Evolutionary conservation across 306 rosid genomes (phyloP), one percentile per base, ranked within the genome.

Genomic region (Sphenostylis stenocarpa): DNA sequence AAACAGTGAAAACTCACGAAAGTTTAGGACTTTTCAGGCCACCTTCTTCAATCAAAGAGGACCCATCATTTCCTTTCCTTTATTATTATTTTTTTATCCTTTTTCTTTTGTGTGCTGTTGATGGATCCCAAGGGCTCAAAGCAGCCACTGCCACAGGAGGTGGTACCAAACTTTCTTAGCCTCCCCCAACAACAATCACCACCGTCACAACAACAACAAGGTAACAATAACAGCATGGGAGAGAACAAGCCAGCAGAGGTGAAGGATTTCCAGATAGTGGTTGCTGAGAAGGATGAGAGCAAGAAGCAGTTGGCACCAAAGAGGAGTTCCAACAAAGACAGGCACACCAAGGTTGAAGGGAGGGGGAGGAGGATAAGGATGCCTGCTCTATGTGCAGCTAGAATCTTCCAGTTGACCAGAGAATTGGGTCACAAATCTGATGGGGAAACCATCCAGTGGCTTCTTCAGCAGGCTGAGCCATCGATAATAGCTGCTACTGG

Each of bases 401-500:
- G 98, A 73, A 90, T 95, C 58, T 95, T 95, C 64, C 98, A 95
- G 78, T 82, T 95, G 78, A 95, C 98, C 34, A 80, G 96, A 43
- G 98, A 95, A 87, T 84, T 95, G 81, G 97, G 97, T 53, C 96
- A 95, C 88, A 95, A 95, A 87, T 95, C 98, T 20, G 98, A 95
- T 53, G 98, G 98, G 1, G 98, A 95, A 78, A 92, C 98, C 26
- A 95, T 95, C 52, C 99, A 95, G 90, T 95, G 99, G 99, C 90
- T 95, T 2, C 68, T 92, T 0, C 97, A 92, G 72, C 97, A 92
- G 55, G 94, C 99, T 10, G 99, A 95, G 79, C 97, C 97, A 2
- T 90, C 99, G 0, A 95, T 95, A 13, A 70, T 95, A 14, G 99
- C 97, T 0, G 89, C 97, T 44, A 95, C 99, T 0, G 99, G 99